phyloP scores from a whole-genome alignment of 495 filamentous ascomycete genomes.

The Xylaria grammica region DNA sequence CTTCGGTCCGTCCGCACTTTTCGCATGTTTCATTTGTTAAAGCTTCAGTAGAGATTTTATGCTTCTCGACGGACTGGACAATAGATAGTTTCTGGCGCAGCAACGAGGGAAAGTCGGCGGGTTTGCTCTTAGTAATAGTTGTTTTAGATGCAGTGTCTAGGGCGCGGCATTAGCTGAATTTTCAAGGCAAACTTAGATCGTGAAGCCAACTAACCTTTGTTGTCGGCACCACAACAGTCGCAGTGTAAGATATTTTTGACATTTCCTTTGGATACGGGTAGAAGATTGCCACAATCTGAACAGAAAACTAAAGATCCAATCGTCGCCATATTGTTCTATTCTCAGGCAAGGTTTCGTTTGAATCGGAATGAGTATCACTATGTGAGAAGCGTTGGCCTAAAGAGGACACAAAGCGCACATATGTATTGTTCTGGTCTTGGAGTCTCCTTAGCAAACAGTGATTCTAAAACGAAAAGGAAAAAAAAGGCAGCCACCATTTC shows the following conservation, averaged over 20 bases:
- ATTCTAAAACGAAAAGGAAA: neutral
- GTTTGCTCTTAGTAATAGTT: constrained; percentile 81
- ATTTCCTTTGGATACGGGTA: constrained; percentile 78
- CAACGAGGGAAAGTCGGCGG: constrained; percentile 84
- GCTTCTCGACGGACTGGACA: constrained; percentile 79
- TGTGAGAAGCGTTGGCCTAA: neutral
- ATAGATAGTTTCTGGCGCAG: constrained; percentile 84
- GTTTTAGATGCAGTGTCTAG: constrained; percentile 81
- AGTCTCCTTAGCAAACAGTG: neutral
- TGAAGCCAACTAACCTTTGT: constrained; percentile 65
- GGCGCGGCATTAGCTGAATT: constrained; percentile 18
- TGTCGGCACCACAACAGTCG: constrained; percentile 81
- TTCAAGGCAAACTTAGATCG: neutral
- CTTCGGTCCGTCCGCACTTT: constrained; percentile 80
- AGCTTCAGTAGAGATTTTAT: constrained; percentile 77
- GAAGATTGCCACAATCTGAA: constrained; percentile 88
- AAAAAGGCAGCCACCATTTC: neutral
- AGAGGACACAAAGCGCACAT: neutral
- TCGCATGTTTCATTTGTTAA: constrained; percentile 72
- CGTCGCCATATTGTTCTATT: constrained; percentile 78
- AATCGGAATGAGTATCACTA: too few species aligned
- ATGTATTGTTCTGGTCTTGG: neutral
- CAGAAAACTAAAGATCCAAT: constrained; percentile 94
- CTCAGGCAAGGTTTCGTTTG: too few species aligned
- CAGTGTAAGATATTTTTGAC: constrained; percentile 77